Evolutionary conservation across 768 basidiomycete genomes (phyloP), one percentile per base, ranked within the genome.

Genomic region (Lactarius sp.): DNA sequence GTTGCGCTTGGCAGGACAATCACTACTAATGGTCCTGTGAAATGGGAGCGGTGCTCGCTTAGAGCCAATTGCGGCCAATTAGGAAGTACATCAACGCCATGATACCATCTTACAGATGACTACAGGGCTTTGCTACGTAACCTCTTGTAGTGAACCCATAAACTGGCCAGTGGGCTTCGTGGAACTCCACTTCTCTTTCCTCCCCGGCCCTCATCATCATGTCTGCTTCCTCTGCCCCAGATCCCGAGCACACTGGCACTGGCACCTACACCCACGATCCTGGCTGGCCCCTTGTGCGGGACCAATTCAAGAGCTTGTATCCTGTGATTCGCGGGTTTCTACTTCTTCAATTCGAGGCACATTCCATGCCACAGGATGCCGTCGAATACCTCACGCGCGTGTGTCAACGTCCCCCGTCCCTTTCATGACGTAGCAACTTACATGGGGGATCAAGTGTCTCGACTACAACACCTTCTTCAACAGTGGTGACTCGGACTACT

Each of bases 381-480:
- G 72, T 88, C 36, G 84, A 87, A 58, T 98, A 94, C 92, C 97
- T 84, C 74, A 79, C 81, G 66, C 81, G 81, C 67, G 95, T 96
- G 62, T 47, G 85, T 78, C 10, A 4, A 27, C 12, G 41, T 16
- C 54, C 33, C 31, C 27, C n/a, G 22, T 22, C 58, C n/a, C n/a
- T 39, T 36, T 61, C 44, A 18, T 39, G 44, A 51, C 4, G n/a
- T 46, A 34, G 50, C 20, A 16, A 33, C 62, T 68, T 46, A 61
- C 61, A 64, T 44, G 39, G 41, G 36, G 50, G 50, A 41, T 6
- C 68, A 93, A 64, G 92, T 93, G 82, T 73, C 78, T 98, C 56
- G 84, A 94, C 68, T 88, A 94, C 79, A 98, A 98, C 76, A 88
- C 91, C 16, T 94, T 94, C 16, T 94, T 94, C 0, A 91, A 92